These are phyloP conservation scores for Trichoderma guizhouense DNA, from an alignment of 2,329 filamentous ascomycete species.

Conservation along the genomic window DNA sequence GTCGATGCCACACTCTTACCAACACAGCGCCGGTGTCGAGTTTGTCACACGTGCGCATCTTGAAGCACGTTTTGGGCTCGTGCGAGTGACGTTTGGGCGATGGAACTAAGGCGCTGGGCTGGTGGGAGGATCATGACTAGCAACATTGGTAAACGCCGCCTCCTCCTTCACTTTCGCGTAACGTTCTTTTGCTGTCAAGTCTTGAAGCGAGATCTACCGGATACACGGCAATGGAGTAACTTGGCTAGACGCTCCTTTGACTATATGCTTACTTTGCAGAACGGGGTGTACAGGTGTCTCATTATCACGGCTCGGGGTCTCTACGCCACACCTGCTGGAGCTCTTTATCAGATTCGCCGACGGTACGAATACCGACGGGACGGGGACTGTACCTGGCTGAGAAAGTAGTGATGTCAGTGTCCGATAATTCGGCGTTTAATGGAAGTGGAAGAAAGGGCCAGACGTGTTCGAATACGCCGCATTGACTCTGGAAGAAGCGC, in stretches of 20 bases:
- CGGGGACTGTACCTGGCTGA: background rate
- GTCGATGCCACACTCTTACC: background rate
- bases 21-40: background rate
- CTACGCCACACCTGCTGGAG: background rate
- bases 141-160: background rate
- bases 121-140: background rate
- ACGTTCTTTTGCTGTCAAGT: background rate
- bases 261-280: slow-evolving; percentile 5
- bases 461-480: background rate
- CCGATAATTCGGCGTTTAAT: background rate
- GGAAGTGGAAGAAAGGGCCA: background rate
- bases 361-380: background rate
- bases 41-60: slow-evolving; percentile 2
- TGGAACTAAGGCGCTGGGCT: background rate
- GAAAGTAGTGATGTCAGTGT: background rate
- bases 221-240: background rate
- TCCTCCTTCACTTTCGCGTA: background rate
- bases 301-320: background rate
- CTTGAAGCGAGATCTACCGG: background rate
- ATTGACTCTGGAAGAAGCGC: background rate
- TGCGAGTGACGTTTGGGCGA: background rate
- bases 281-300: background rate
- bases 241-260: background rate
- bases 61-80: background rate
- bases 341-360: background rate